Conservation (phyloP, 768 basidiomycete genomes). For the Suillus discolor region DNA sequence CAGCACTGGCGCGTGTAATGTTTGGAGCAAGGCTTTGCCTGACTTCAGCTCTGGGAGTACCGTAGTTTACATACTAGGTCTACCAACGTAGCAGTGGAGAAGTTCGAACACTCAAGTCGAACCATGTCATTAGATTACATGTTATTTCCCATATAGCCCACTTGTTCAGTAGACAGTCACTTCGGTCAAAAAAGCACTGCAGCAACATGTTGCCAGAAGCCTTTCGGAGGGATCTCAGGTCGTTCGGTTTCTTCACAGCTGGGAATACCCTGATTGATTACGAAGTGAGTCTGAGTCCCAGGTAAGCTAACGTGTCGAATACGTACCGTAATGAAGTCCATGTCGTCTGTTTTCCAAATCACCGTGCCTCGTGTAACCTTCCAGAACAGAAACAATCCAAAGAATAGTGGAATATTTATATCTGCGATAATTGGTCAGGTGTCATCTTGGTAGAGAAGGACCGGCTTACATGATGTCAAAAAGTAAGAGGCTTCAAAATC, state of each 20-base stretch:
- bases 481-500: constrained; percentile 55
- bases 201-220: constrained; percentile 52
- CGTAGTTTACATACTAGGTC: background rate
- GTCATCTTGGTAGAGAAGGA: constrained; percentile 10
- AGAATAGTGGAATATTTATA: constrained; percentile 28
- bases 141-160: too few relatives aligned
- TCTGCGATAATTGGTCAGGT: constrained; percentile 24
- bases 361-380: constrained; percentile 20
- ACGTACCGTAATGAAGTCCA: constrained; percentile 72
- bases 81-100: background rate
- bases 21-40: background rate
- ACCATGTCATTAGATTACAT: background rate
- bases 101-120: background rate
- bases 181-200: constrained; percentile 48
- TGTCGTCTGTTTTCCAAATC: constrained; percentile 59
- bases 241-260: constrained; percentile 66
- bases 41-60: background rate
- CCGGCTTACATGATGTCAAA: constrained; percentile 45
- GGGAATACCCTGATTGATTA: constrained; percentile 55
- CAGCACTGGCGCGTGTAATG: background rate
- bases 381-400: constrained; percentile 25
- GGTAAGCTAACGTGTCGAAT: background rate
- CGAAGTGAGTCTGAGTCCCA: background rate
- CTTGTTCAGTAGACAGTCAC: background rate
- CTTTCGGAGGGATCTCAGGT: constrained; percentile 51